Conservation (phyloP, 305 asterid species). For the Ilex paraguariensis region DNA sequence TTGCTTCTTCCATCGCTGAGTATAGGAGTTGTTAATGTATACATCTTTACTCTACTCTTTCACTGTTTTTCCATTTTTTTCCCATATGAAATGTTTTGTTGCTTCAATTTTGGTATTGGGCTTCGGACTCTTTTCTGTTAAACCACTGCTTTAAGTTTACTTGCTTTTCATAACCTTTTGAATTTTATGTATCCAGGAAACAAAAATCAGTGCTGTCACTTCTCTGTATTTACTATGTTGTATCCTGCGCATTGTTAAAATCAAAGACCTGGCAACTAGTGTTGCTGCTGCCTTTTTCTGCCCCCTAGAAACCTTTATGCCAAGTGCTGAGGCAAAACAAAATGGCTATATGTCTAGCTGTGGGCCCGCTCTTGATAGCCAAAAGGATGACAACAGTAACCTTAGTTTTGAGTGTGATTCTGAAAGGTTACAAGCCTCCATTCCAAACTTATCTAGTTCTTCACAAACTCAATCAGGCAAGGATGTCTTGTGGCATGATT, state of each 20-base stretch:
- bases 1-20: constrained; percentile 84
- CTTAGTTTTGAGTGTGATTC: constrained; percentile 23
- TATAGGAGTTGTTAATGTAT: constrained; percentile 46
- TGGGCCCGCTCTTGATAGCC: constrained; percentile 33
- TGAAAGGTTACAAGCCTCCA: constrained; percentile 29
- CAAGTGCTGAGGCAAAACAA: constrained; percentile 46
- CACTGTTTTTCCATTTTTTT: background rate
- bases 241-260: constrained; percentile 92
- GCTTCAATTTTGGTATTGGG: no score
- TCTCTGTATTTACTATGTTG: constrained; percentile 91
- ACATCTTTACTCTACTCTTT: constrained; percentile 14
- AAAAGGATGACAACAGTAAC: constrained; percentile 24
- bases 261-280: constrained; percentile 91
- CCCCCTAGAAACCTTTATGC: constrained; percentile 42
- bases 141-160: no score
- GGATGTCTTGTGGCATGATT: constrained; percentile 28
- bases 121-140: no score
- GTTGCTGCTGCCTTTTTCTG: constrained; percentile 88
- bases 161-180: constrained; percentile 20
- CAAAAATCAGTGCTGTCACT: constrained; percentile 66
- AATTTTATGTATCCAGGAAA: constrained; percentile 52
- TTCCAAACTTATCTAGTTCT: constrained; percentile 38
- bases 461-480: constrained; percentile 32
- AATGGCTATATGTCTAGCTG: constrained; percentile 50
- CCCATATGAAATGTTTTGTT: background rate